Evolutionary conservation across 2,329 filamentous ascomycete genomes (phyloP).

Genomic region (Xylariaceae sp.): DNA sequence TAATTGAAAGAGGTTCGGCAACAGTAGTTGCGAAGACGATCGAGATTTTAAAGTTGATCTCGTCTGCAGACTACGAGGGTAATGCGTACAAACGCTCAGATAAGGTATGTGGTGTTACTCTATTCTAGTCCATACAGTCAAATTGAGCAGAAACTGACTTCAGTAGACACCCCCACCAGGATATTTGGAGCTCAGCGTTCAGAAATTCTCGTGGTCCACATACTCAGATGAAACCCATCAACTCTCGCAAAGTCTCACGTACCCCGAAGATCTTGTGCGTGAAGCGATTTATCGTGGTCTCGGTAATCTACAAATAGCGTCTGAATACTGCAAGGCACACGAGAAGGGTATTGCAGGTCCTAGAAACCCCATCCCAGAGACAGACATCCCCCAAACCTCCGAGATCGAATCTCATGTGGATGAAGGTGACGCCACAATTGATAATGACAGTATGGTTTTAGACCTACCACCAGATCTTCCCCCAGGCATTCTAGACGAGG

Average conservation of each 20-base stretch:
- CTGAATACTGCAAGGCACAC: conserved; percentile 72
- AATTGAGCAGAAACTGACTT: conserved; percentile 13
- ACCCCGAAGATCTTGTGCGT: conserved; percentile 55
- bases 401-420: conserved; percentile 34
- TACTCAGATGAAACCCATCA: conserved; percentile 31
- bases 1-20: conserved; percentile 76
- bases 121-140: not conserved
- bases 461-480: conserved; percentile 24
- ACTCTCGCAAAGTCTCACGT: conserved; percentile 31
- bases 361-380: conserved; percentile 63
- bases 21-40: conserved; percentile 75
- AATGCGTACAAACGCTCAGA: conserved; percentile 61
- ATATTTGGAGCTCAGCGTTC: conserved; percentile 42
- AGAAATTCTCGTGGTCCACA: conserved; percentile 45
- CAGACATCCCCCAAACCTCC: conserved; percentile 39
- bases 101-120: conserved; percentile 45
- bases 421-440: conserved; percentile 23
- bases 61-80: conserved; percentile 72
- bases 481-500: conserved; percentile 23
- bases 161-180: conserved; percentile 25
- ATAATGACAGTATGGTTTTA: conserved; percentile 26
- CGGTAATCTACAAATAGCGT: conserved; percentile 55
- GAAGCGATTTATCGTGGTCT: conserved; percentile 84
- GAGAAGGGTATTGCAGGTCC: conserved; percentile 52
- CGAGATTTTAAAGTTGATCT: conserved; percentile 75